Evolutionary conservation across 306 rosid genomes (phyloP), one percentile per base, ranked within the genome.

Genomic region (Sphenostylis stenocarpa): DNA sequence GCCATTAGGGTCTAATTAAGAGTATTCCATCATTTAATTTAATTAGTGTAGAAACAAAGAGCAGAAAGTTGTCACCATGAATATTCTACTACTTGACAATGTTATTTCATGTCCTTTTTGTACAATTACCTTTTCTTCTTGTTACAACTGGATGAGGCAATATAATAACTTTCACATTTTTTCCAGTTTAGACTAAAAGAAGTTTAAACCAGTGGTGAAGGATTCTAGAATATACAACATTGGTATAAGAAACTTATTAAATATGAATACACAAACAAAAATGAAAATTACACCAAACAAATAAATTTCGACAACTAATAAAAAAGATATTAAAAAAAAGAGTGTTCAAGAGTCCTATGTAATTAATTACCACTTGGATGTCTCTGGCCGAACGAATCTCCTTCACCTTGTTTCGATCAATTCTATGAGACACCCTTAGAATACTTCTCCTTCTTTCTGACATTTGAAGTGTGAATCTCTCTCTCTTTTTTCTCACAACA

Each of bases 361-460:
- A 70, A 51, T 34, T 34, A 49, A 36, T 53, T 26, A 53, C 41
- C 16, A 48, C 5, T 70, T 72, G 68, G 77, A 73, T 48, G 34
- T 58, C 79, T 70, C 23, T 82, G 5, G 66, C 21, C 24, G 66
- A 77, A 0, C 26, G 48, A 8, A 31, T 61, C 29, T n/a, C 23
- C 56, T 17, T 43, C 39, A 29, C 78, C 19, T 74, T 28, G 41
- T 77, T 60, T 76, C 87, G 85, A 73, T 86, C 20, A 55, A 64
- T 72, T 56, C 83, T 53, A 83, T 58, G 82, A 34, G 4, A 79
- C 53, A 73, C 4, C 73, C 78, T 77, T 65, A 0, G 73, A 64
- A 73, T 62, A 20, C 72, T 72, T 45, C 86, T 52, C 62, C 82
- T 36, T 16, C 1, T 31, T 19, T 58, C 8, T 58, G 4, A 58